Evolutionary conservation across 2,329 filamentous ascomycete genomes (phyloP).

Genomic region (Exutisphaerella laricina): DNA sequence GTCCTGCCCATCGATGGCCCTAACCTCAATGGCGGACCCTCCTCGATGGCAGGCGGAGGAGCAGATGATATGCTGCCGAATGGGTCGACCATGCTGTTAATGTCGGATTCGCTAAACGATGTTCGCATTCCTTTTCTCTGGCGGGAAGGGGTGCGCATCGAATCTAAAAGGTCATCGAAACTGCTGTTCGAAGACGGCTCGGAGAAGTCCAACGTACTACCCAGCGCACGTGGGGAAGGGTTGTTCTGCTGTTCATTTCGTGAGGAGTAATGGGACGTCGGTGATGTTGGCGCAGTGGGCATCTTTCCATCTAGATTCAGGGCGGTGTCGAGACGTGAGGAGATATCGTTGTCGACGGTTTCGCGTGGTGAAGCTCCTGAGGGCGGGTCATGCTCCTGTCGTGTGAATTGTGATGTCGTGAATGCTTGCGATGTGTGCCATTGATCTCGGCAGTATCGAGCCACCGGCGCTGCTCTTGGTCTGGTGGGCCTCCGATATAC

Average conservation of each 20-base stretch:
- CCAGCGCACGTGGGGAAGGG: conserved; percentile 11
- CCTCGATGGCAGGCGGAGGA: conserved; percentile 4
- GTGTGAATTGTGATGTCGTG: conserved; percentile 16
- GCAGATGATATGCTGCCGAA: not conserved
- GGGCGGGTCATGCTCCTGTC: conserved; percentile 7
- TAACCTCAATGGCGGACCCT: conserved; percentile 29
- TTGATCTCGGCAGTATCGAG: conserved; percentile 11
- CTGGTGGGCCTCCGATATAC: conserved; percentile 10
- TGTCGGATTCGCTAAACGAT: not conserved
- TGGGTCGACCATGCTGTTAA: not conserved
- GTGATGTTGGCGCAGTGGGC: conserved; percentile 20
- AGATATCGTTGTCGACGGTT: conserved; percentile 20
- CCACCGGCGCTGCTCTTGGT: conserved; percentile 11
- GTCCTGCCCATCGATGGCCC: conserved; percentile 39
- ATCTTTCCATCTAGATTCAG: conserved; percentile 29
- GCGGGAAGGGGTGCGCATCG: conserved; percentile 4
- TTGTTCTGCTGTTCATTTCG: conserved; percentile 21
- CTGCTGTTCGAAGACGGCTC: conserved; percentile 6
- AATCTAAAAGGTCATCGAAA: conserved; percentile 15
- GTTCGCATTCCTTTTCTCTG: not conserved
- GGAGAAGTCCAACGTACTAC: conserved; percentile 8
- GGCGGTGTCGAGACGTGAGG: conserved; percentile 26
- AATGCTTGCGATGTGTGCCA: conserved; percentile 19
- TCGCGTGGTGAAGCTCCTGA: conserved; percentile 18
- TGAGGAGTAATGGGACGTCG: conserved; percentile 28